Evolutionary conservation across 1,284 basidiomycete genomes (phyloP), one percentile per base, ranked within the genome.

Genomic region (Nidula niveotomentosa): DNA sequence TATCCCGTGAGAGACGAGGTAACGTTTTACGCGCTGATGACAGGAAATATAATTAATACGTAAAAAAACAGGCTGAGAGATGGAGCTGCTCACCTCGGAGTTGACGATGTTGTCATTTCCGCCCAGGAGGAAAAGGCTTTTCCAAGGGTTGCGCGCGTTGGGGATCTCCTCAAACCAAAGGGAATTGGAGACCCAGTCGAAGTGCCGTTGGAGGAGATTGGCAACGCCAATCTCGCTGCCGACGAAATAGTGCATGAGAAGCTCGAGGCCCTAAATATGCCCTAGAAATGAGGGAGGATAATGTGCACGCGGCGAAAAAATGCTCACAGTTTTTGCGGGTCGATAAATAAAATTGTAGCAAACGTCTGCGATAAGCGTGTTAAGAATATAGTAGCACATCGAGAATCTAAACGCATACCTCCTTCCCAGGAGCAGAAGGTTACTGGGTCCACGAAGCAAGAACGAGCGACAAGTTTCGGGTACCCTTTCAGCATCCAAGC

Each of bases 351-450:
- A 96, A 65, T 93, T 93, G 73, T 90, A 91, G 70, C 93, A 94
- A 13, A 95, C 85, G 69, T 94, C 92, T 88, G 8, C 46, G 51
- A 39, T 23, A 5, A 23, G 23, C 23, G 23, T 23, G 5, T 23
- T 23, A 23, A 5, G 23, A 23, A 23, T 23, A 23, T 23, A 23
- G 5, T 23, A 23, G 5, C 23, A 23, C 23, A 23, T 23, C 23
- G 23, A 23, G 23, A 23, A 51, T 56, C 10, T 53, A 52, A 35
- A 49, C 8, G 69, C 79, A 56, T 62, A 88, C 88, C 86, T 53
- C 92, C 92, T 77, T 94, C 92, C 93, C 93, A 95, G 6, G 90
- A 85, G 69, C 91, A 93, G 71, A 96, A 95, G 0, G 85, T 85
- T 35, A 91, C 89, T 6, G 94, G 93, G 65, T 97, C 94, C 35